These are phyloP conservation scores for Trichoderma sp. DNA, from an alignment of 2,329 filamentous ascomycete species.

Conservation along the genomic window DNA sequence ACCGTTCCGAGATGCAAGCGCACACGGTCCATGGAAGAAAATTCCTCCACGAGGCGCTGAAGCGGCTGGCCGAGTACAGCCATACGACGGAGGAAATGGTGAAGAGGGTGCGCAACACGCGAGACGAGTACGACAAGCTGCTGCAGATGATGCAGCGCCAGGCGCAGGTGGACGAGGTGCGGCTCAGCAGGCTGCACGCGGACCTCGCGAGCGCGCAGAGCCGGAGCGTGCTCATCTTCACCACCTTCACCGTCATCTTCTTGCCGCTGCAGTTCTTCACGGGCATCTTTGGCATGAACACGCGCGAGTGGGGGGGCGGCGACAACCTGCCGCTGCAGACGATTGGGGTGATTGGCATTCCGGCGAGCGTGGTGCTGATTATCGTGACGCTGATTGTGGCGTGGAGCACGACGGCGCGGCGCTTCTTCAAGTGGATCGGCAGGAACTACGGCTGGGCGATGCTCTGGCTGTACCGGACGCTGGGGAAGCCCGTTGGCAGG, in stretches of 20 bases:
- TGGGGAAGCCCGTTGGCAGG: conserved; percentile 34
- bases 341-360: conserved; percentile 54
- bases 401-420: conserved; percentile 54
- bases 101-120: conserved; percentile 57
- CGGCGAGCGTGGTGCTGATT: conserved; percentile 53
- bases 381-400: conserved; percentile 55
- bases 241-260: conserved; percentile 65
- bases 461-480: conserved; percentile 33
- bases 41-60: conserved; percentile 57
- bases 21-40: conserved; percentile 50
- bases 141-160: conserved; percentile 69
- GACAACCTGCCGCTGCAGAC: conserved; percentile 48
- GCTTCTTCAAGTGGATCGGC: conserved; percentile 36
- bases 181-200: conserved; percentile 63
- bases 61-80: conserved; percentile 57
- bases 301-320: conserved; percentile 59
- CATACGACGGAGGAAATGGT: conserved; percentile 60
- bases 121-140: conserved; percentile 66
- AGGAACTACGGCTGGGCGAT: conserved; percentile 25
- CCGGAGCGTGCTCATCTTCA: conserved; percentile 67
- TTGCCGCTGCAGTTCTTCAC: conserved; percentile 67
- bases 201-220: conserved; percentile 65
- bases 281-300: conserved; percentile 67
- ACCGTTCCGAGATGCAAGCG: conserved; percentile 45
- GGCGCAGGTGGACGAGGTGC: conserved; percentile 66